phyloP scores from a whole-genome alignment of 257 asterid species.

The Salvia rosmarinus region DNA sequence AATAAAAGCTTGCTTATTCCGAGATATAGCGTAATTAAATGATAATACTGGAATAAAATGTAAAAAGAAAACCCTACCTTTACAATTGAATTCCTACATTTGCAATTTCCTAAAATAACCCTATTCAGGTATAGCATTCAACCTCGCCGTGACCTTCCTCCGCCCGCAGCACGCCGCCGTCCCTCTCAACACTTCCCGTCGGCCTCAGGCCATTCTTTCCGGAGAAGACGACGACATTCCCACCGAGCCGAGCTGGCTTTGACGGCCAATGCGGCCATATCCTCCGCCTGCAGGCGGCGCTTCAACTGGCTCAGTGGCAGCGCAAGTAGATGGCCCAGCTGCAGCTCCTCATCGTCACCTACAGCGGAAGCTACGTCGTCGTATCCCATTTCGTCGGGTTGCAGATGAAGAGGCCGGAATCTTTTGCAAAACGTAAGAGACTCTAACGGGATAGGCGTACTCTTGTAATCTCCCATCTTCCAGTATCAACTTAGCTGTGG shows the following conservation, averaged over 20 bases:
- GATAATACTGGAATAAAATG: too few species aligned
- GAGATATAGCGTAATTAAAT: too few species aligned
- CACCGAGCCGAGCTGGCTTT: slow-evolving; percentile 69
- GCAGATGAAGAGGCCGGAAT: slow-evolving; percentile 59
- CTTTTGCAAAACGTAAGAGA: slow-evolving; percentile 55
- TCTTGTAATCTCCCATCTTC: slow-evolving; percentile 71
- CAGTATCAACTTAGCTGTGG: slow-evolving; percentile 63
- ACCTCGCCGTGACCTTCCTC: slow-evolving; percentile 44
- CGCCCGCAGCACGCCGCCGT: slow-evolving; percentile 34
- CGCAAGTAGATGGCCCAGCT: slow-evolving; percentile 77
- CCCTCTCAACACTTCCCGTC: slow-evolving; percentile 17
- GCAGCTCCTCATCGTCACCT: slow-evolving; percentile 62
- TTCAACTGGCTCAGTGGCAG: slow-evolving; percentile 55
- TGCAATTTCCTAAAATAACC: slow-evolving; percentile 30
- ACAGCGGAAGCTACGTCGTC: slow-evolving; percentile 56
- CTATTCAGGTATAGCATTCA: slow-evolving; percentile 74
- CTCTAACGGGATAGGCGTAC: slow-evolving; percentile 65
- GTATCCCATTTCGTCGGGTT: slow-evolving; percentile 81
- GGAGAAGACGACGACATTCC: slow-evolving; percentile 37
- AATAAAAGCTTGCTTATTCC: too few species aligned
- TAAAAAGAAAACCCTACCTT: too few species aligned
- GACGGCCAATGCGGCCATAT: slow-evolving; percentile 91
- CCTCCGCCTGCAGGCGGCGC: slow-evolving; percentile 59
- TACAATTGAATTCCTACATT: too few species aligned
- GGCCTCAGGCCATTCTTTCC: slow-evolving; percentile 23